Evolutionary conservation across 176 grass and related monocot genomes (phyloP).

Genomic region (Phyllostachys edulis): DNA sequence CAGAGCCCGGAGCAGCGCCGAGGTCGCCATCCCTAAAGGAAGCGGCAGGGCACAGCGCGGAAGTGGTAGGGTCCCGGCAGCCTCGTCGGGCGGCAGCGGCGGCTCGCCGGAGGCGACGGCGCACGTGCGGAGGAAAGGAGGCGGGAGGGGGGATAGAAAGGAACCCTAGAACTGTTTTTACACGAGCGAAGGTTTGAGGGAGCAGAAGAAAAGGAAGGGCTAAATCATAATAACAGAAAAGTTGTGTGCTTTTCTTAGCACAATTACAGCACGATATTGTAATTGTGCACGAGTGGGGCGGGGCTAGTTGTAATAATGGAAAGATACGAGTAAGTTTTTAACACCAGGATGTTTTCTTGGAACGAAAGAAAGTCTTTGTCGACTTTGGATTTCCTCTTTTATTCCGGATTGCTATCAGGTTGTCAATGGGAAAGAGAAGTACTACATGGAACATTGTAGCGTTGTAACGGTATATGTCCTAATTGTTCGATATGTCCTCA

Average conservation of each 20-base stretch:
- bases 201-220: not conserved
- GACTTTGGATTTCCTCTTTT: not conserved
- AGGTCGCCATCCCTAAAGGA: conserved; percentile 44
- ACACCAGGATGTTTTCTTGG: not conserved
- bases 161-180: not conserved
- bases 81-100: not conserved
- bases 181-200: not conserved
- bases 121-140: not conserved
- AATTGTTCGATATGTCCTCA: too few relatives aligned
- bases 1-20: conserved; percentile 50
- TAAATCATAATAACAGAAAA: not conserved
- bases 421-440: not conserved
- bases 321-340: not conserved
- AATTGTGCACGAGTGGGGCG: not conserved
- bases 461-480: too few relatives aligned
- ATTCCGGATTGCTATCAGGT: not conserved
- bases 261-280: not conserved
- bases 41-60: not conserved
- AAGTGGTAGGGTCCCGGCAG: not conserved
- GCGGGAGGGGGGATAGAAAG: not conserved
- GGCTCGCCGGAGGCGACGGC: conserved; percentile 23
- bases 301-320: not conserved
- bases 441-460: too few relatives aligned
- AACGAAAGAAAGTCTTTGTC: not conserved
- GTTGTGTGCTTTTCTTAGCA: too few relatives aligned